Base-by-base conservation (phyloP, 345 rosid genomes). In the Salix dunnii region DNA sequence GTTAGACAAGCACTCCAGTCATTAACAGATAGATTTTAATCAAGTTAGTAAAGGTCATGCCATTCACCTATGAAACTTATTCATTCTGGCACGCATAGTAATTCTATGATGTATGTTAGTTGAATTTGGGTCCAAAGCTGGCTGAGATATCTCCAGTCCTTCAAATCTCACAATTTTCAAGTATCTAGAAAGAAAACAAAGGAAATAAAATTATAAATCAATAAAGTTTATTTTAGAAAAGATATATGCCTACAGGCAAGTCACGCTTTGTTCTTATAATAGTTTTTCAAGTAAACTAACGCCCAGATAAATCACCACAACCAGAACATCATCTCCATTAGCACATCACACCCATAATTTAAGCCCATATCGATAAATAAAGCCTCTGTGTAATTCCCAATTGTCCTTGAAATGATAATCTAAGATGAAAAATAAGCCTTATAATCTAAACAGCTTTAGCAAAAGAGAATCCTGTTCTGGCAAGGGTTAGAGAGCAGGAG, bases 121-220 rank as follows among this genome's bases (percentile, higher is more conserved):
- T 31, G 98, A 96, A 82, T 96, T 91, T 28, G 97, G 98, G 68
- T 91, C 92, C 74, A 96, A 81, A 46, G 99, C 99, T 20, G 99
- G 99, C 85, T 96, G 99, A 76, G 99, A 96, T 79, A 96, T 96
- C 91, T 96, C 97, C 60, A 96, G 77, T 53, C 97, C 97, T 67
- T 88, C 98, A 1, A 88, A 74, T 82, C 83, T 92, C 73, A 92
- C 92, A 79, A 96, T 89, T 63, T 74, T 42, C 76, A 96, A 77
- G 90, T 96, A 96, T 76, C 99, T 96, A 88, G 31, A 58, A 4
- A 58, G 27, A 58, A 58, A 58, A 9, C 7, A 68, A 27, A 60
- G 48, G 11, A 14, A 60, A 58, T 25, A 1, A 14, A 58, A 27
- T 3, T 28, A 66, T 53, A 31, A 40, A 75, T 51, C 53, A 20